Evolutionary conservation across 2,329 filamentous ascomycete genomes (phyloP).

Genomic region (Venturia asperata): DNA sequence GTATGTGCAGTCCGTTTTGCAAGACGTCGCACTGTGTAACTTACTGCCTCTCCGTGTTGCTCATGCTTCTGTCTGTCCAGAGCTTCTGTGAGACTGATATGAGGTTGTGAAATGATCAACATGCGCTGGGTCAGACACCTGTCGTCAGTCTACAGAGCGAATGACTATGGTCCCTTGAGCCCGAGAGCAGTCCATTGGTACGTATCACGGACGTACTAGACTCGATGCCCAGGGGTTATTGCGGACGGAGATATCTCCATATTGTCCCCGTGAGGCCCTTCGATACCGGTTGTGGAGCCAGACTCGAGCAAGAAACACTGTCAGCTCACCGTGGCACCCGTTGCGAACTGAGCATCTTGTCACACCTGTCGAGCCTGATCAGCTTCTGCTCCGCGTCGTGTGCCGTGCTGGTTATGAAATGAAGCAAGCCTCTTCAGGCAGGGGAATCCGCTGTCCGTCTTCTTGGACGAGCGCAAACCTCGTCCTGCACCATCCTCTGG

Average conservation of each 20-base stretch:
- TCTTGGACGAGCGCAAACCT: too few relatives aligned
- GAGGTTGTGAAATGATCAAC: too few relatives aligned
- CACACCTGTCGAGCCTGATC: neutral
- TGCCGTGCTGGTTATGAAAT: neutral
- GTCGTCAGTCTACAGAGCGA: too few relatives aligned
- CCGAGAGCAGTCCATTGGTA: too few relatives aligned
- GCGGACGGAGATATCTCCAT: neutral
- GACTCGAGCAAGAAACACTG: neutral
- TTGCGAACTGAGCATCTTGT: neutral
- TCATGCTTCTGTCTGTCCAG: neutral
- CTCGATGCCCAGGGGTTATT: too few relatives aligned
- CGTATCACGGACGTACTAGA: too few relatives aligned
- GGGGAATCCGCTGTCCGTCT: neutral
- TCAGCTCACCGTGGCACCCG: neutral
- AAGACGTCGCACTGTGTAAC: too few relatives aligned
- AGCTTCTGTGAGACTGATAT: too few relatives aligned
- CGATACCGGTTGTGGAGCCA: neutral
- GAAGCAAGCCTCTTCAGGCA: neutral
- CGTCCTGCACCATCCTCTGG: too few relatives aligned
- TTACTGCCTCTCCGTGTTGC: neutral
- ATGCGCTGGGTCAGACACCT: too few relatives aligned
- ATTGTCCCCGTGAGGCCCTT: neutral
- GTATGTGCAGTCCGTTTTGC: too few relatives aligned
- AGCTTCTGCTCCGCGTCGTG: constrained; percentile 10
- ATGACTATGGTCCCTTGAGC: too few relatives aligned